Base-by-base conservation (phyloP, 179 eudicot species). In the Pouteria campechiana region DNA sequence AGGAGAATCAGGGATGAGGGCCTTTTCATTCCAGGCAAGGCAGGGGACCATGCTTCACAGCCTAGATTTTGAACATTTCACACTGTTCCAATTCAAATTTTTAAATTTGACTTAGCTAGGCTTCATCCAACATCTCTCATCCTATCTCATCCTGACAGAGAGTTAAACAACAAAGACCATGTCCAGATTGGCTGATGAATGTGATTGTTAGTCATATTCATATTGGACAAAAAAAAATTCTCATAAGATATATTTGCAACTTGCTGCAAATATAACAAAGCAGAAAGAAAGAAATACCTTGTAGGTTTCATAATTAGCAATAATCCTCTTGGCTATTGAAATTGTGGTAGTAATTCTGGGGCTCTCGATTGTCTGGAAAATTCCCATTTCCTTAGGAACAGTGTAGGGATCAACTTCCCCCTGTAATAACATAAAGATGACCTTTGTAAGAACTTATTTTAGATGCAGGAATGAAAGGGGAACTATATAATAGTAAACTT, bases 301-400 rank as follows among this genome's bases (percentile, higher is more conserved):
- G 64, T 76, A 90, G 32, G 61, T 66, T 34, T 78, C 90, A 37
- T 85, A 95, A 60, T 89, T 89, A 36, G 75, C 70, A 41, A 85
- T 63, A 20, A 89, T 89, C 54, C 97, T 61, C 32, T 55, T 57
- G 14, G 90, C 93, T 37, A 90, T 76, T 1, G 90, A 69, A 34
- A 90, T 67, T 24, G 98, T 79, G 30, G 87, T 85, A 39, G 75
- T 76, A 34, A 59, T 57, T 56, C 66, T 74, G 18, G 93, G 98
- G 75, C 90, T 78, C 42, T 81, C 93, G 8, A 90, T 49, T 49
- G 61, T 60, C 37, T 56, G 64, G 54, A 85, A 81, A 25, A 90
- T 79, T 19, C 93, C 95, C 90, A 79, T 63, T 58, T 70, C 74
- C 71, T 70, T 79, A 19, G 95, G 87, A 46, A 85, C 75, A 11